Percentiles rank a stretch among this genome's conserved stretches.
These are phyloP conservation scores for Asterionellopsis glacialis DNA, from an alignment of 108 stramenopile genomes.

Conservation along the genomic window DNA sequence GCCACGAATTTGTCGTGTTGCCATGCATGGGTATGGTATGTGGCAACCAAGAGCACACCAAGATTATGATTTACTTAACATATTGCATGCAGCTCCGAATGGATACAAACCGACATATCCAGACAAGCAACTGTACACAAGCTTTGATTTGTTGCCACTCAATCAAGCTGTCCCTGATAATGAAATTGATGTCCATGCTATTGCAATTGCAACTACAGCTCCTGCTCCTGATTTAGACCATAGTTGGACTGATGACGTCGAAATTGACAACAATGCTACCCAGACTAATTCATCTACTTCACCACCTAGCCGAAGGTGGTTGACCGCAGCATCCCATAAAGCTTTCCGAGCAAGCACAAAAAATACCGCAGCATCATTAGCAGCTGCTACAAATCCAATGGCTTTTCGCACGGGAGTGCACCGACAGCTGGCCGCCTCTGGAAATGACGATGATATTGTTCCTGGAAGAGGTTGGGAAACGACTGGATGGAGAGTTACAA, in stretches of 20 bases:
- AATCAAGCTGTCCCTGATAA: slow-evolving; percentile 6
- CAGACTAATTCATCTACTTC: background rate
- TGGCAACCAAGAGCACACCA: background rate
- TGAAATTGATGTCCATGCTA: slow-evolving; percentile 16
- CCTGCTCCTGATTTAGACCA: background rate
- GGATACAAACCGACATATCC: background rate
- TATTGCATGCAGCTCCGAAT: background rate
- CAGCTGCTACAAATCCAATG: no score
- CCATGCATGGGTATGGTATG: slow-evolving; percentile 3
- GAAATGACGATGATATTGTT: no score
- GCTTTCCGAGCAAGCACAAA: no score
- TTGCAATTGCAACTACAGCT: slow-evolving; percentile 18
- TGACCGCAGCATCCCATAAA: background rate
- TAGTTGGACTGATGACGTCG: background rate
- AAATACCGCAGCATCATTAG: no score
- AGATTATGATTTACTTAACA: background rate
- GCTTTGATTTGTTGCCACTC: slow-evolving; percentile 11
- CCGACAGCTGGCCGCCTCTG: background rate
- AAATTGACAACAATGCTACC: background rate
- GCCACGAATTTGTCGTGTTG: background rate
- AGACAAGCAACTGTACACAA: slow-evolving; percentile 1
- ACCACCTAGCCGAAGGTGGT: no score
- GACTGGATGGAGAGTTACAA: background rate
- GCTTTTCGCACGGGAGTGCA: background rate
- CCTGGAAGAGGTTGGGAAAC: slow-evolving; percentile 42